Percentiles rank a stretch among this genome's conserved stretches.
These are phyloP conservation scores for Cylindrotheca closterium DNA, from an alignment of 108 stramenopile species.

Conservation along the genomic window DNA sequence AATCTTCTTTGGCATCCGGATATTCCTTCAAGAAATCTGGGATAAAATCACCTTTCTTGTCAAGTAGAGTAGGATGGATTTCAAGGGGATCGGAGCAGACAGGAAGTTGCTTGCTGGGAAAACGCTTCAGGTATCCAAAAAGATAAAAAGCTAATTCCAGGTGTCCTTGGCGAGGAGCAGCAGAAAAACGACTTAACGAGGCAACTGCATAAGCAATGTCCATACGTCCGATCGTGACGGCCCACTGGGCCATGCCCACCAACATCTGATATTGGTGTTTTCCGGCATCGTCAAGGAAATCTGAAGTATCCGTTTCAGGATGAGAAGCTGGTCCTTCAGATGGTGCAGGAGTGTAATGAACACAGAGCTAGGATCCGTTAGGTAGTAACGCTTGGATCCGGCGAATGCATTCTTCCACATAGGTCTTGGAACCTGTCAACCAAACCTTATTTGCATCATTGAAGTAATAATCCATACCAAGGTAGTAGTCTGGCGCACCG, in stretches of 20 bases:
- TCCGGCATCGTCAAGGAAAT: slow-evolving; percentile 8
- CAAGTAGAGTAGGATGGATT: slow-evolving; percentile 14
- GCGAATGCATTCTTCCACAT: too few species aligned
- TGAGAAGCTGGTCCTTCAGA: too few species aligned
- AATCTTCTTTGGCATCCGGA: too few species aligned
- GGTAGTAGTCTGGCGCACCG: neutral
- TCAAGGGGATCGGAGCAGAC: slow-evolving; percentile 14
- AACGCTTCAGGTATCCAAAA: slow-evolving; percentile 23
- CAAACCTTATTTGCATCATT: neutral
- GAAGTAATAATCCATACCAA: too few species aligned
- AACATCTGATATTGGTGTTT: too few species aligned
- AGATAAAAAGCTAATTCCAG: too few species aligned
- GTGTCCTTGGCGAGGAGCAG: slow-evolving; percentile 12
- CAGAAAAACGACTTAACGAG: slow-evolving; percentile 9
- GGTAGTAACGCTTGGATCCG: slow-evolving; percentile 3
- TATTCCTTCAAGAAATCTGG: slow-evolving; percentile 17
- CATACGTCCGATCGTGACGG: too few species aligned
- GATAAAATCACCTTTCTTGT: slow-evolving; percentile 2
- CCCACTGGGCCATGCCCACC: slow-evolving; percentile 30
- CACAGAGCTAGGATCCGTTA: neutral
- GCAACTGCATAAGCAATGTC: slow-evolving; percentile 15
- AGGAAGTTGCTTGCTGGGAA: neutral
- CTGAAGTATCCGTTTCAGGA: slow-evolving; percentile 28
- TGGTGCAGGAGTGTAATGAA: slow-evolving; percentile 15
- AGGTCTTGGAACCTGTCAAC: too few species aligned